A percentile compares a stretch with the other conserved stretches of the same genome.
Evolutionary conservation across 345 rosid genomes (phyloP).

Genomic region (Boechera stricta): DNA sequence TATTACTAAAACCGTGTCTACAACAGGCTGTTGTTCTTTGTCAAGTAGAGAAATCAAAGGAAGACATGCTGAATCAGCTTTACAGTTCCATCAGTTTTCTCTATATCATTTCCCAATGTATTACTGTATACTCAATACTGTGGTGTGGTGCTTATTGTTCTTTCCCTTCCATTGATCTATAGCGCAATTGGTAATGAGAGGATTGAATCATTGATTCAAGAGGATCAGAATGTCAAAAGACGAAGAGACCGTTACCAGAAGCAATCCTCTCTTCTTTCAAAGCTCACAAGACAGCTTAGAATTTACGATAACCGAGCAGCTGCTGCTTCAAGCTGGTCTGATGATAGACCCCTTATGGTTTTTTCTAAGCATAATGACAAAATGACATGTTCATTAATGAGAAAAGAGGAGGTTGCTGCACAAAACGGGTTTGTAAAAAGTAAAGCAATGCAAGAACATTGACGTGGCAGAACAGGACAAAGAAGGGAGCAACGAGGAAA

Average conservation of each 20-base stretch:
- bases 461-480: too few species aligned
- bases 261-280: constrained; percentile 82
- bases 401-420: too few species aligned
- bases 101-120: constrained; percentile 34
- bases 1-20: not conserved
- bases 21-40: constrained; percentile 96
- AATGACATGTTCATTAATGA: too few species aligned
- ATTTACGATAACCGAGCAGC: constrained; percentile 87
- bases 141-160: constrained; percentile 13
- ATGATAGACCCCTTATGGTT: not conserved
- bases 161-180: constrained; percentile 19
- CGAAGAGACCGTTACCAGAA: constrained; percentile 81
- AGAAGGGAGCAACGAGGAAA: too few species aligned
- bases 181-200: constrained; percentile 76
- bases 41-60: constrained; percentile 97
- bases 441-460: too few species aligned
- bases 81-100: constrained; percentile 83
- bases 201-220: constrained; percentile 90
- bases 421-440: too few species aligned
- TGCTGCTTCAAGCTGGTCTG: constrained; percentile 82
- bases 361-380: too few species aligned
- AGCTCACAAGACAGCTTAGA: constrained; percentile 83
- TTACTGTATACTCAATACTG: constrained; percentile 3
- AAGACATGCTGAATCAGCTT: constrained; percentile 96
- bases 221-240: constrained; percentile 83